phyloP scores from a whole-genome alignment of 2,329 filamentous ascomycete genomes.

The Thelonectria rubi region DNA sequence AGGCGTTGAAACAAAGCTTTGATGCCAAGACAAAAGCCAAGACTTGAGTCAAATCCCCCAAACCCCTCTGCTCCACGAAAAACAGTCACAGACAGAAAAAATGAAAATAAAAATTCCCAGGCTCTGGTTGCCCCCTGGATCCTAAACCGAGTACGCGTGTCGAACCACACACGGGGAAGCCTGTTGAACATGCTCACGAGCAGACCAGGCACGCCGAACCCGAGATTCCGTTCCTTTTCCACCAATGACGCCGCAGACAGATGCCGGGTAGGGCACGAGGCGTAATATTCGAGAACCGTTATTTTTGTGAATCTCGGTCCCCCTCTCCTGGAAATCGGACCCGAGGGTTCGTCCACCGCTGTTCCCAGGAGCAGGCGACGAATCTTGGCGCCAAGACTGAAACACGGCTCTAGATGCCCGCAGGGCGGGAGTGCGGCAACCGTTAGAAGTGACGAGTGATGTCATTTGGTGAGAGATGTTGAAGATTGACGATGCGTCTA shows the following conservation, averaged over 20 bases:
- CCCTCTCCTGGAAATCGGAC: conserved; percentile 1
- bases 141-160: neutral
- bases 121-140: neutral
- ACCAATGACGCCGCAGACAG: conserved; percentile 9
- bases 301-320: neutral
- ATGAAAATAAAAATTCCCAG: neutral
- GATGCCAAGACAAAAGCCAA: conserved; percentile 39
- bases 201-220: neutral
- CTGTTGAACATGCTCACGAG: neutral
- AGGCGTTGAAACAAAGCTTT: conserved; percentile 39
- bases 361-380: conserved; percentile 4
- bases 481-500: neutral
- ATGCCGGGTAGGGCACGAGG: neutral
- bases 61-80: no score
- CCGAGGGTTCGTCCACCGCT: conserved; percentile 20
- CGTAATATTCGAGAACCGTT: neutral
- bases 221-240: conserved; percentile 16
- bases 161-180: neutral
- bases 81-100: no score
- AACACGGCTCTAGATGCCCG: conserved; percentile 19
- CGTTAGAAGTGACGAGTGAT: conserved; percentile 16
- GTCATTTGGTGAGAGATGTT: conserved; percentile 18
- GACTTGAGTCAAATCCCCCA: conserved; percentile 20
- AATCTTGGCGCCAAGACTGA: conserved; percentile 29
- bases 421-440: conserved; percentile 5